These are phyloP conservation scores for Talaromyces sp. DNA, from an alignment of 2,329 filamentous ascomycete species.

Conservation along the genomic window DNA sequence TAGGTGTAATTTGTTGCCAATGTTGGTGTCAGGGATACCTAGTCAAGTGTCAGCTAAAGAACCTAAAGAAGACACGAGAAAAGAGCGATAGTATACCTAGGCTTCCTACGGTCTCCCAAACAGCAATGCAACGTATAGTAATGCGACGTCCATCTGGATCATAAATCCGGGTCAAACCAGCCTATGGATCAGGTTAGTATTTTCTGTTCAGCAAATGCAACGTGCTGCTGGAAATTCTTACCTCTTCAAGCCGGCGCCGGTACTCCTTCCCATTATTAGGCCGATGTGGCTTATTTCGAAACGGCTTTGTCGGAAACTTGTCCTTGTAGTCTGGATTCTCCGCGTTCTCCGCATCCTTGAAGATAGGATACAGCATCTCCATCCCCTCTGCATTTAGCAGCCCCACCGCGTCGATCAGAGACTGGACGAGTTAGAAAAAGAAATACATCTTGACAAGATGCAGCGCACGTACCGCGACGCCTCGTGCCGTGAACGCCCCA, in stretches of 20 bases:
- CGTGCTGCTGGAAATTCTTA: neutral
- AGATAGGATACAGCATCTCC: conserved; percentile 23
- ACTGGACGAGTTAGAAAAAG: conserved; percentile 8
- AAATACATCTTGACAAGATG: neutral
- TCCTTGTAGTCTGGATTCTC: conserved; percentile 19
- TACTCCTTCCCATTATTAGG: conserved; percentile 15
- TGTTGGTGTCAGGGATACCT: conserved; percentile 33
- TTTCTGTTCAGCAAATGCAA: neutral
- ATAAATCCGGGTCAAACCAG: conserved; percentile 17
- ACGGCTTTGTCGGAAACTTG: conserved; percentile 20
- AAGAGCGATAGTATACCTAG: conserved; percentile 13
- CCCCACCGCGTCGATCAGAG: conserved; percentile 37
- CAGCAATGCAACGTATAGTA: conserved; percentile 32
- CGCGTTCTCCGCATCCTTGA: conserved; percentile 20
- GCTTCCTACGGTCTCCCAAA: conserved; percentile 39
- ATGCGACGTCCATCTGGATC: conserved; percentile 24
- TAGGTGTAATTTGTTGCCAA: conserved; percentile 14
- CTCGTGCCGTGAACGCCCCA: conserved; percentile 42
- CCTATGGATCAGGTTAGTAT: conserved; percentile 6
- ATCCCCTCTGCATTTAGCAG: conserved; percentile 24
- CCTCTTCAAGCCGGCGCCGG: conserved; percentile 18
- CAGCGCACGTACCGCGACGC: conserved; percentile 28
- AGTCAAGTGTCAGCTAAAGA: neutral
- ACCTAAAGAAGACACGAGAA: neutral
- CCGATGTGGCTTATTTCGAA: conserved; percentile 16